Percentiles rank a stretch among this genome's conserved stretches.
Evolutionary conservation across 2,329 filamentous ascomycete species (phyloP).

Genomic region (Aspergillus thermomutatus): DNA sequence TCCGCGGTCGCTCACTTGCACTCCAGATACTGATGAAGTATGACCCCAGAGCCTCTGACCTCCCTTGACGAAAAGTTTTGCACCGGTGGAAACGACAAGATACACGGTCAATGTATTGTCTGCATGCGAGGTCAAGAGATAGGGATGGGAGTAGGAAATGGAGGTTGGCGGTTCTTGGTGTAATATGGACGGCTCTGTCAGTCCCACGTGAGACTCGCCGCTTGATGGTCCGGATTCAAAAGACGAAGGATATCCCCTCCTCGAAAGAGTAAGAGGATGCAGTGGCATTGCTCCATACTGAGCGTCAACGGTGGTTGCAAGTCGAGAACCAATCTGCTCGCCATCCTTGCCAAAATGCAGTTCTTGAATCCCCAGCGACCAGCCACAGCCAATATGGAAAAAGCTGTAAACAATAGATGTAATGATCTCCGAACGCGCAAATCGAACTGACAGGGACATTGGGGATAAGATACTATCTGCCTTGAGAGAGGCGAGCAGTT

Average conservation of each 20-base stretch:
- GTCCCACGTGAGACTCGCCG: constrained; percentile 10
- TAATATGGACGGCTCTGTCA: constrained; percentile 27
- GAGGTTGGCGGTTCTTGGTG: constrained; percentile 54
- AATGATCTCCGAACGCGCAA: constrained; percentile 60
- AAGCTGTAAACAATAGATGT: constrained; percentile 85
- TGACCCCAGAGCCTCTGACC: constrained; percentile 85
- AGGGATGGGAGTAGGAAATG: constrained; percentile 75
- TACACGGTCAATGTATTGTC: constrained; percentile 87
- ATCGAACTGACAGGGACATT: constrained; percentile 77
- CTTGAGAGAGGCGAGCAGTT: constrained; percentile 71
- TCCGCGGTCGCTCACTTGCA: constrained; percentile 77
- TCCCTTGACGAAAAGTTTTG: constrained; percentile 63
- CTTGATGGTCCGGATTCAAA: constrained; percentile 22
- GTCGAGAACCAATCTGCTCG: constrained; percentile 35
- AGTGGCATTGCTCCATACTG: constrained; percentile 29
- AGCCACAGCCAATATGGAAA: constrained; percentile 70
- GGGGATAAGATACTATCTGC: constrained; percentile 77
- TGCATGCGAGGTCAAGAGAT: constrained; percentile 75
- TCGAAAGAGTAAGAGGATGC: constrained; percentile 6
- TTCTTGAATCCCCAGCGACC: constrained; percentile 91
- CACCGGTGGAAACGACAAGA: constrained; percentile 70
- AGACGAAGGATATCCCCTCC: constrained; percentile 9
- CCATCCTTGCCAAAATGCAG: constrained; percentile 61
- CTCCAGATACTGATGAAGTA: constrained; percentile 82
- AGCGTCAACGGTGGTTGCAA: constrained; percentile 39